Evolutionary conservation across 2,329 filamentous ascomycete species (phyloP).

Genomic region (Aspergillus sojae): DNA sequence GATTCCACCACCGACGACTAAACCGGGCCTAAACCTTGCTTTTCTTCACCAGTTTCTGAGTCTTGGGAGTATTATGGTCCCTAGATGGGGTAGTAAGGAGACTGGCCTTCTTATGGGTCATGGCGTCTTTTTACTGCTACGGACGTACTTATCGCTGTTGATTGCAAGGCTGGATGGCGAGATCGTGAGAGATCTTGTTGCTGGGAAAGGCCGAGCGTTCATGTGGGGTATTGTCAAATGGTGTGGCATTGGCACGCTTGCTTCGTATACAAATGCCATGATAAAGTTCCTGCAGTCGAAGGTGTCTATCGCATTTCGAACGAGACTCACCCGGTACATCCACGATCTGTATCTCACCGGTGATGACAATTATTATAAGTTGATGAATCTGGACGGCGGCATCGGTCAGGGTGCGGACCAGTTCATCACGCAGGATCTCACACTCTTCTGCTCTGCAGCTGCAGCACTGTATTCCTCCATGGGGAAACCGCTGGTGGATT

Average conservation of each 20-base stretch:
- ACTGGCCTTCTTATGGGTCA: conserved; percentile 88
- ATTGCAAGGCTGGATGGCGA: conserved; percentile 93
- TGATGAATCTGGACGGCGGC: conserved; percentile 89
- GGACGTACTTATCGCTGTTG: conserved; percentile 91
- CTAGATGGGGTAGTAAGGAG: conserved; percentile 93
- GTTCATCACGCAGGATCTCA: conserved; percentile 96
- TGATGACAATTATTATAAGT: conserved; percentile 93
- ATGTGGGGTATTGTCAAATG: conserved; percentile 89
- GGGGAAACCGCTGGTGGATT: conserved; percentile 96
- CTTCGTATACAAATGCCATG: conserved; percentile 97
- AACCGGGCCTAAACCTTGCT: conserved; percentile 90
- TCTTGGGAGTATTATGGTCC: conserved; percentile 96
- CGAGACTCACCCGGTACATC: conserved; percentile 90
- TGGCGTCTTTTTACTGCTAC: conserved; percentile 82
- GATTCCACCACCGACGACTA: conserved; percentile 85
- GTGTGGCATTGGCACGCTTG: conserved; percentile 90
- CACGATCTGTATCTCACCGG: conserved; percentile 96
- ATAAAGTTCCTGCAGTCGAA: conserved; percentile 98
- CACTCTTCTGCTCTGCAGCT: conserved; percentile 89
- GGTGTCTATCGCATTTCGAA: conserved; percentile 96
- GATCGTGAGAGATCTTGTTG: conserved; percentile 94
- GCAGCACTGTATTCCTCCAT: conserved; percentile 93
- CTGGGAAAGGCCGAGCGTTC: conserved; percentile 86
- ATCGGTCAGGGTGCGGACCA: conserved; percentile 92
- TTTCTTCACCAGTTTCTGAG: conserved; percentile 97